Evolutionary conservation across 2,329 filamentous ascomycete species (phyloP), one percentile per base, ranked within the genome.

Genomic region (Ophiobolus disseminans): DNA sequence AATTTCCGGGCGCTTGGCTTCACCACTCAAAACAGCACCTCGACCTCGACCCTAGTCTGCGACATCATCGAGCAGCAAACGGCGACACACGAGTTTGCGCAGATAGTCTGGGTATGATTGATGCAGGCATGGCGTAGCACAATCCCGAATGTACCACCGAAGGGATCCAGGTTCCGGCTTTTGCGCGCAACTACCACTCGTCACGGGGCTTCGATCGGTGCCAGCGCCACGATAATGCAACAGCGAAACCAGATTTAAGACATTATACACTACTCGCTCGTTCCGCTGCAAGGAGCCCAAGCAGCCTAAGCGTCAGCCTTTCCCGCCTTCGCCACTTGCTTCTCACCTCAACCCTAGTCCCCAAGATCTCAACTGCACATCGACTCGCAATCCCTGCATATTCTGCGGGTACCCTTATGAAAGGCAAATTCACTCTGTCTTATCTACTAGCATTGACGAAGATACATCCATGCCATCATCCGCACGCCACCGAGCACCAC

Each of bases 401-500:
- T 28, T n/a, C 34, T 25, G 31, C 41, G 30, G 8, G 23, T 26
- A 26, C 16, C n/a, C 30, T 32, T n/a, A n/a, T n/a, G n/a, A n/a
- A n/a, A n/a, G n/a, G n/a, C n/a, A n/a, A n/a, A n/a, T n/a, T n/a
- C n/a, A n/a, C n/a, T n/a, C n/a, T n/a, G n/a, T n/a, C n/a, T n/a
- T n/a, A n/a, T n/a, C n/a, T n/a, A n/a, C n/a, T n/a, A n/a, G n/a
- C n/a, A n/a, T n/a, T n/a, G n/a, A 14, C 28, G 9, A 38, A 38
- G 40, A 51, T 38, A 38, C 45, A 34, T 49, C 21, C 17, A 72
- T 71, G 68, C 62, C 65, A 31, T 63, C 64, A 19, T 60, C n/a
- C n/a, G n/a, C 58, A 21, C 53, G 56, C 31, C 50, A 57, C 45
- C 53, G 58, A 23, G 35, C 56, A 21, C 40, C 52, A 23, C 53